phyloP scores from a whole-genome alignment of 257 asterid species.

The Mitragyna speciosa region DNA sequence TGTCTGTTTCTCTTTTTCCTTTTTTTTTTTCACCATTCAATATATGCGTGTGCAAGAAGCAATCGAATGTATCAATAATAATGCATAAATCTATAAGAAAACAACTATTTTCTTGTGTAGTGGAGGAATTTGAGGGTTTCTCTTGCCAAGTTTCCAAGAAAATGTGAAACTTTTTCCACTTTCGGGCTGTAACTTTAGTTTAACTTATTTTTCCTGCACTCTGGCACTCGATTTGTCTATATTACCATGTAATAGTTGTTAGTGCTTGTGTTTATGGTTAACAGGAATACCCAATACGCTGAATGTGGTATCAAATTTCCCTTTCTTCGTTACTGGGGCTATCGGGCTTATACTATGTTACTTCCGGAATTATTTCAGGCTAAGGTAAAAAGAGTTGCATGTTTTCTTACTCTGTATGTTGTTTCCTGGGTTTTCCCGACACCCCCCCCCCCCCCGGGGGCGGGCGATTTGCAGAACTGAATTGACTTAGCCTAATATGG shows the following conservation, averaged over 20 bases:
- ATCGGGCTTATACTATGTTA: conserved; percentile 83
- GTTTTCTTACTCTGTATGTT: conserved; percentile 3
- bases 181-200: not conserved
- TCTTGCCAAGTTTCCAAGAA: not conserved
- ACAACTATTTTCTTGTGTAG: not conserved
- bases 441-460: too few species aligned
- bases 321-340: conserved; percentile 71
- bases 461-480: not conserved
- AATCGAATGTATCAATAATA: not conserved
- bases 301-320: conserved; percentile 89
- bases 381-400: conserved; percentile 48
- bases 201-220: not conserved
- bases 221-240: not conserved
- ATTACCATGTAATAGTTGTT: not conserved
- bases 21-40: not conserved
- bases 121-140: not conserved
- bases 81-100: not conserved
- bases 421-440: too few species aligned
- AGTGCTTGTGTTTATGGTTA: conserved; percentile 19
- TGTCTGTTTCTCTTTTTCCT: too few species aligned
- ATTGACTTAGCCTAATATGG: conserved; percentile 1
- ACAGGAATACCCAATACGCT: conserved; percentile 89
- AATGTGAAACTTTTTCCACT: too few species aligned
- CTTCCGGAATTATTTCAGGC: conserved; percentile 74
- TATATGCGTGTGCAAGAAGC: not conserved